These are phyloP conservation scores for Lodderomyces elongisporus DNA, from an alignment of 1,139 yeast species.

Conservation along the genomic window DNA sequence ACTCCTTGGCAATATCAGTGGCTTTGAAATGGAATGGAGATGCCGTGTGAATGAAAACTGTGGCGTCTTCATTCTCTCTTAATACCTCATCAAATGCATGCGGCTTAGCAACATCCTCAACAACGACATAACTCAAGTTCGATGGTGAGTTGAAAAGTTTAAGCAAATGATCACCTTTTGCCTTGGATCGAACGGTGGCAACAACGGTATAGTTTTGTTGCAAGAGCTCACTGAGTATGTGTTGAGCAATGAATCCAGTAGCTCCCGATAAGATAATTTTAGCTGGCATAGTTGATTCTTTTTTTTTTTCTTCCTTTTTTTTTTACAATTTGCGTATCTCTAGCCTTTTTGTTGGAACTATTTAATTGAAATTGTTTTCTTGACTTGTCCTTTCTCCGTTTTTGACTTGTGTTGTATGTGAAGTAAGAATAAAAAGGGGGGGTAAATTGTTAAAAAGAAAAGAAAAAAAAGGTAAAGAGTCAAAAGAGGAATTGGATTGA, in stretches of 20 bases:
- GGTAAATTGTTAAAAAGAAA: too few species aligned
- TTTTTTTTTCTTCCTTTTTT: neutral
- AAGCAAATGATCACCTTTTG: slow-evolving; percentile 27
- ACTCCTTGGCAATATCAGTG: slow-evolving; percentile 25
- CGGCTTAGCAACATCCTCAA: slow-evolving; percentile 22
- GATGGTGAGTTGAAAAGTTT: slow-evolving; percentile 9
- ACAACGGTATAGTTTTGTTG: slow-evolving; percentile 26
- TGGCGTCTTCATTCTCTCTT: slow-evolving; percentile 24
- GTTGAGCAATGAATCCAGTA: slow-evolving; percentile 36
- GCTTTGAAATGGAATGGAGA: slow-evolving; percentile 28
- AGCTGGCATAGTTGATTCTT: slow-evolving; percentile 5
- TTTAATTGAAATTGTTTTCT: too few species aligned
- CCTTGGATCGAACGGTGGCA: slow-evolving; percentile 32
- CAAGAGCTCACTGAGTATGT: slow-evolving; percentile 22
- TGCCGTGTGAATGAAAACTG: slow-evolving; percentile 30
- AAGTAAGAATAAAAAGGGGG: too few species aligned
- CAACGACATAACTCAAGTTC: slow-evolving; percentile 26
- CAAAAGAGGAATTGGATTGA: too few species aligned
- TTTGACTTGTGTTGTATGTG: too few species aligned
- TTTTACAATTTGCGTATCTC: too few species aligned
- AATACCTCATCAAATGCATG: slow-evolving; percentile 32
- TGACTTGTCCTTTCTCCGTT: too few species aligned
- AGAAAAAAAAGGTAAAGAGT: too few species aligned
- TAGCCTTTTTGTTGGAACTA: too few species aligned
- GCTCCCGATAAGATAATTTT: slow-evolving; percentile 37